Evolutionary conservation across 179 eudicot genomes (phyloP).

Genomic region (Patellifolia procumbens): DNA sequence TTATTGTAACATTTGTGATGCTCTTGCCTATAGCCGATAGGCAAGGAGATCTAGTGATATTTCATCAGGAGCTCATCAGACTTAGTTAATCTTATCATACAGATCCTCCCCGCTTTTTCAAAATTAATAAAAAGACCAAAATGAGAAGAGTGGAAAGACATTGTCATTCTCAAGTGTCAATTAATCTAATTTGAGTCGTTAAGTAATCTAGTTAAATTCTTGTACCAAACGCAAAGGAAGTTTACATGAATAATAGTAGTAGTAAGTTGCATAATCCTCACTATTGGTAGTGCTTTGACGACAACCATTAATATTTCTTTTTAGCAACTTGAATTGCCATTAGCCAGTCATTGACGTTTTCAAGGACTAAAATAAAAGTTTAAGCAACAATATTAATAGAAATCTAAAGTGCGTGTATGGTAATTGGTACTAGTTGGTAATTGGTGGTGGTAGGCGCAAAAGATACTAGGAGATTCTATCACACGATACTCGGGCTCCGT

Average conservation of each 20-base stretch:
- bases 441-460: neutral
- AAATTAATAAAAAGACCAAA: too few relatives aligned
- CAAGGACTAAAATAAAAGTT: slow-evolving; percentile 1
- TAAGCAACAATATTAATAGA: neutral
- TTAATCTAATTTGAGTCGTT: neutral
- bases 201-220: slow-evolving; percentile 2
- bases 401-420: slow-evolving; percentile 4
- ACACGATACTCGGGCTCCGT: slow-evolving; percentile 8
- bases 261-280: neutral
- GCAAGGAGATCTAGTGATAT: too few relatives aligned
- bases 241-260: neutral
- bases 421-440: slow-evolving; percentile 2
- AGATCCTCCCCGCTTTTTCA: too few relatives aligned
- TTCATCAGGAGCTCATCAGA: too few relatives aligned
- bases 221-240: slow-evolving; percentile 25
- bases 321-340: slow-evolving; percentile 18
- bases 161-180: neutral
- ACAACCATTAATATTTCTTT: slow-evolving; percentile 6
- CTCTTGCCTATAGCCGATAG: too few relatives aligned
- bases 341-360: slow-evolving; percentile 9
- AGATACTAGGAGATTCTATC: slow-evolving; percentile 17
- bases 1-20: too few relatives aligned
- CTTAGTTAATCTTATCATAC: too few relatives aligned
- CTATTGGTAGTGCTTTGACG: neutral
- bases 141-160: too few relatives aligned